Evolutionary conservation across 139 green algal species (phyloP).

Genomic region (Edaphochlamys debaryana): DNA sequence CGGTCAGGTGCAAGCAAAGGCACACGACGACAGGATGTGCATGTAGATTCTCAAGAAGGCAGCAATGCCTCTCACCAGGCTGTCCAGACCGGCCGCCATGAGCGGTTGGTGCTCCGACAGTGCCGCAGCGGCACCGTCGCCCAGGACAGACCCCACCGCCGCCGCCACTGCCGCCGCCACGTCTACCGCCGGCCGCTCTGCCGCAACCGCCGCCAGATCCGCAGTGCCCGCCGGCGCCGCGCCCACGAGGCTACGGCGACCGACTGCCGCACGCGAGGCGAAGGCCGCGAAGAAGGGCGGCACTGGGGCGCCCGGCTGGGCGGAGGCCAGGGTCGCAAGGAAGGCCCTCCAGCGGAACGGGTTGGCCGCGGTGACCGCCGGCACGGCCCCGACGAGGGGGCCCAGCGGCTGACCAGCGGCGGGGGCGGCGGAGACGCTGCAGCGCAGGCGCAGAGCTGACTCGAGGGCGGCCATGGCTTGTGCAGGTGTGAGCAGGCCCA

Average conservation of each 20-base stretch:
- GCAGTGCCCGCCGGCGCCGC: too few species aligned
- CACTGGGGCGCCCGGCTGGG: background rate
- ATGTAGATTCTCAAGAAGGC: too few species aligned
- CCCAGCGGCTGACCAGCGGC: background rate
- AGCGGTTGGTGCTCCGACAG: slow-evolving; percentile 66
- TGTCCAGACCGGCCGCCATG: slow-evolving; percentile 84
- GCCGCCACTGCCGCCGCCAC: slow-evolving; percentile 9
- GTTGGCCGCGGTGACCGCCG: slow-evolving; percentile 32
- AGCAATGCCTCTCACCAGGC: too few species aligned
- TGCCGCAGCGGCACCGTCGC: background rate
- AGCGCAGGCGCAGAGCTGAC: background rate
- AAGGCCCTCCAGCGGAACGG: slow-evolving; percentile 60
- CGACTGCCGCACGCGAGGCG: background rate
- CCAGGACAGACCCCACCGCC: slow-evolving; percentile 61
- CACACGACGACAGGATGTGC: too few species aligned
- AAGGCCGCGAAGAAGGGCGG: slow-evolving; percentile 4
- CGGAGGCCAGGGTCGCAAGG: slow-evolving; percentile 36
- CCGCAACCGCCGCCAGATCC: too few species aligned
- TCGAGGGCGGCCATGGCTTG: slow-evolving; percentile 60
- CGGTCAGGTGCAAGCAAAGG: too few species aligned
- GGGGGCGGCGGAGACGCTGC: background rate
- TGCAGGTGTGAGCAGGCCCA: slow-evolving; percentile 62
- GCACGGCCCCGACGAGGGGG: background rate
- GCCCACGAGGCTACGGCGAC: too few species aligned
- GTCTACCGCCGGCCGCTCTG: background rate